phyloP scores from a whole-genome alignment of 768 basidiomycete genomes.

The Chiua virens region DNA sequence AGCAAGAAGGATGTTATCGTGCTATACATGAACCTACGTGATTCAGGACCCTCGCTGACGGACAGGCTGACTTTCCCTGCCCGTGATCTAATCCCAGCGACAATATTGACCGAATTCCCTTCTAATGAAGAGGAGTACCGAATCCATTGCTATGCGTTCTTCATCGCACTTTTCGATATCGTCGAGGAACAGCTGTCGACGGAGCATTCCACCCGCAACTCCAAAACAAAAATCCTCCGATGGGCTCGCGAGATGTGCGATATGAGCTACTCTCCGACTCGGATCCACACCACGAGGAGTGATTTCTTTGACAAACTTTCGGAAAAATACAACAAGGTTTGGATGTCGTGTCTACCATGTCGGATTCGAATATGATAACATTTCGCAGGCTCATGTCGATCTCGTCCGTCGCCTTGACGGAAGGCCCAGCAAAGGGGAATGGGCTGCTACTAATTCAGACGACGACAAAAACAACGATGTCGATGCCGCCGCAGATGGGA shows the following conservation, averaged over 20 bases:
- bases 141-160: background rate
- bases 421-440: no score
- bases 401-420: no score
- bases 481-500: no score
- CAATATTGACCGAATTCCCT: background rate
- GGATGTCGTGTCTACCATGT: no score
- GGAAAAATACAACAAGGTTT: background rate
- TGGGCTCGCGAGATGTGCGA: conserved; percentile 1
- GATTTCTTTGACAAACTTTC: background rate
- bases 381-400: no score
- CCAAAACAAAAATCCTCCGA: background rate
- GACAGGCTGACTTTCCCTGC: background rate
- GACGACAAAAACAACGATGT: no score
- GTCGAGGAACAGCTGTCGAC: background rate
- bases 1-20: background rate
- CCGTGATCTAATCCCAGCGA: background rate
- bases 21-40: background rate
- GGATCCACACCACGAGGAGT: background rate
- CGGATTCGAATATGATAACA: no score
- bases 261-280: background rate
- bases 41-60: no score
- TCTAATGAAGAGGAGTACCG: background rate
- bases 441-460: no score
- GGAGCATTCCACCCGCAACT: background rate
- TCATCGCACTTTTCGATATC: conserved; percentile 1